These are phyloP conservation scores for Aureobasidium subglaciale DNA, from an alignment of 2,329 filamentous ascomycete genomes.

Conservation along the genomic window DNA sequence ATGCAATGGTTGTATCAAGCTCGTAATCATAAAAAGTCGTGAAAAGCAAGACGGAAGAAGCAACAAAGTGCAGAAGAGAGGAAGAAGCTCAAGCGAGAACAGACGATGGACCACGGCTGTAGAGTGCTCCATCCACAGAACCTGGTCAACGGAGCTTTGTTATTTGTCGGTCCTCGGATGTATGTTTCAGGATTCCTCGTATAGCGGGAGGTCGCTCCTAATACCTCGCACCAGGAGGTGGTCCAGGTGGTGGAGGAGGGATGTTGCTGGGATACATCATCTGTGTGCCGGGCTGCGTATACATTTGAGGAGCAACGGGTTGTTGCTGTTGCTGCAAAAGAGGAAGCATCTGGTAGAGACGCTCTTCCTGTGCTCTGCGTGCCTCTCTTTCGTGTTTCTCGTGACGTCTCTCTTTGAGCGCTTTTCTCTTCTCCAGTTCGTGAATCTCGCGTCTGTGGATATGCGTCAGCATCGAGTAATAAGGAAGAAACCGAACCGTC, in stretches of 20 bases:
- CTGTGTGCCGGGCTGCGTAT: slow-evolving; percentile 1
- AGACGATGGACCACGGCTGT: neutral
- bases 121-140: neutral
- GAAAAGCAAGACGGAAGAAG: neutral
- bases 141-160: neutral
- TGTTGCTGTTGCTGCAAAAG: slow-evolving; percentile 2
- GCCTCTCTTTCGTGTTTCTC: neutral
- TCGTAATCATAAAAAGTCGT: neutral
- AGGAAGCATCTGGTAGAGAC: slow-evolving; percentile 2
- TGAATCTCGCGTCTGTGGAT: slow-evolving; percentile 34
- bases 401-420: slow-evolving; percentile 23
- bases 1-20: neutral
- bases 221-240: slow-evolving; percentile 11
- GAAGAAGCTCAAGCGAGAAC: neutral
- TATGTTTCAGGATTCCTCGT: slow-evolving; percentile 8
- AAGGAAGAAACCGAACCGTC: slow-evolving; percentile 24
- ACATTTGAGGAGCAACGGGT: neutral
- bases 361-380: slow-evolving; percentile 3
- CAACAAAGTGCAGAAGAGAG: neutral
- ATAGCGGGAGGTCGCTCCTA: slow-evolving; percentile 11
- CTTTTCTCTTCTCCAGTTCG: slow-evolving; percentile 45
- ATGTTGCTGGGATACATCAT: slow-evolving; percentile 7
- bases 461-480: neutral
- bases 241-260: slow-evolving; percentile 10
- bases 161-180: slow-evolving; percentile 2